These are phyloP conservation scores for Cymbidium sinense DNA, from an alignment of 106 monocot genomes.

Conservation along the genomic window DNA sequence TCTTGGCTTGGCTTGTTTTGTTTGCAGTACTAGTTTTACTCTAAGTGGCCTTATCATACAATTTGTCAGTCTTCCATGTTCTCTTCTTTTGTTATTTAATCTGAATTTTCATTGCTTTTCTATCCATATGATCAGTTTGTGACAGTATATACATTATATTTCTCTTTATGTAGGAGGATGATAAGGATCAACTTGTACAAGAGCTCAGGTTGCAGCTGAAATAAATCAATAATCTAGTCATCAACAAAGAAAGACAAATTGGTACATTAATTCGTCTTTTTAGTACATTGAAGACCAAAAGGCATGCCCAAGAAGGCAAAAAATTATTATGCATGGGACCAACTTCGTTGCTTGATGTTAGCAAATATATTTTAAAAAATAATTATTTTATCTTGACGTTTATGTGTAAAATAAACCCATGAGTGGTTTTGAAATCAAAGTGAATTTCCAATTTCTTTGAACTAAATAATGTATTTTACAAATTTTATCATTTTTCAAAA, in stretches of 20 bases:
- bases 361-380: background rate
- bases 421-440: too few species aligned
- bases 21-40: slow-evolving; percentile 60
- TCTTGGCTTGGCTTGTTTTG: too few species aligned
- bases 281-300: slow-evolving; percentile 12
- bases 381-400: too few species aligned
- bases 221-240: slow-evolving; percentile 23
- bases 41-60: slow-evolving; percentile 77
- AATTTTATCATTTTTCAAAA: too few species aligned
- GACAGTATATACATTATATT: background rate
- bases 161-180: slow-evolving; percentile 14
- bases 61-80: slow-evolving; percentile 3
- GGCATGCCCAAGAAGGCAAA: background rate
- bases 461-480: too few species aligned
- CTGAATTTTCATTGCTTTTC: too few species aligned
- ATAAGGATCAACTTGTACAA: slow-evolving; percentile 14
- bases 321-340: background rate
- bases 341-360: background rate
- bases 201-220: slow-evolving; percentile 15
- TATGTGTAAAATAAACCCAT: too few species aligned
- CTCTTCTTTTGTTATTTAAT: background rate
- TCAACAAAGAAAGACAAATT: slow-evolving; percentile 27
- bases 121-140: background rate
- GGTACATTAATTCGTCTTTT: slow-evolving; percentile 21
- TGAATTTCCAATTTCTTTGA: too few species aligned